Evolutionary conservation across 1,284 basidiomycete genomes (phyloP).

Genomic region (Cryptococcus deneoformans): DNA sequence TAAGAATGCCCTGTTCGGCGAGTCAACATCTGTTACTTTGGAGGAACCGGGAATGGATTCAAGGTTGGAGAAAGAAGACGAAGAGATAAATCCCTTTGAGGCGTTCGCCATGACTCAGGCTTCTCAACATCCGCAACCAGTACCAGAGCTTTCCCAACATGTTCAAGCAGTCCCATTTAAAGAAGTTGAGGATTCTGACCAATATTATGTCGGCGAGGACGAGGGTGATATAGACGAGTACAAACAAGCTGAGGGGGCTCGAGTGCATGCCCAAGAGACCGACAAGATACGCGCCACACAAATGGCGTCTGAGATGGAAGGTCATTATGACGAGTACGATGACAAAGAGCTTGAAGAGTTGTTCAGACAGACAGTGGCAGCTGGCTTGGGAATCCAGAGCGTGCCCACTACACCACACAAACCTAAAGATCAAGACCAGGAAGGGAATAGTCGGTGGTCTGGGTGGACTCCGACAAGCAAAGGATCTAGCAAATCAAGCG

Average conservation of each 20-base stretch:
- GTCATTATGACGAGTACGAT: constrained; percentile 25
- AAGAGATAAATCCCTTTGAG: constrained; percentile 42
- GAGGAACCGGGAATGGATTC: not conserved
- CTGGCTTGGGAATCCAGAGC: constrained; percentile 18
- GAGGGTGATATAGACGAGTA: constrained; percentile 18
- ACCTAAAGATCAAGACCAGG: not conserved
- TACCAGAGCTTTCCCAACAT: constrained; percentile 41
- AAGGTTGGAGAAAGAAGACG: constrained; percentile 18
- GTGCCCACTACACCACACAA: constrained; percentile 19
- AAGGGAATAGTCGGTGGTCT: not conserved
- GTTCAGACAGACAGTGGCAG: constrained; percentile 25
- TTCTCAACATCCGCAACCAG: constrained; percentile 32
- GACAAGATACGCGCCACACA: constrained; percentile 38
- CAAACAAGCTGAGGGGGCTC: constrained; percentile 28
- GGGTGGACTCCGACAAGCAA: constrained; percentile 2
- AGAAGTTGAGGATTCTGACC: constrained; percentile 32
- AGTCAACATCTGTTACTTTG: not conserved
- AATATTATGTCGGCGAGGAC: constrained; percentile 3
- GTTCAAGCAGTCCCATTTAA: constrained; percentile 32
- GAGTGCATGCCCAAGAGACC: constrained; percentile 32
- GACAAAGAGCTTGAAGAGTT: constrained; percentile 40
- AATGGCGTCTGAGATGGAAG: constrained; percentile 13
- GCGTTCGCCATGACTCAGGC: constrained; percentile 32
- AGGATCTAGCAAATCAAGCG: constrained; percentile 12
- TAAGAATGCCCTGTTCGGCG: not conserved